phyloP scores from a whole-genome alignment of 129 eudicot genomes.

The Calendula officinalis region DNA sequence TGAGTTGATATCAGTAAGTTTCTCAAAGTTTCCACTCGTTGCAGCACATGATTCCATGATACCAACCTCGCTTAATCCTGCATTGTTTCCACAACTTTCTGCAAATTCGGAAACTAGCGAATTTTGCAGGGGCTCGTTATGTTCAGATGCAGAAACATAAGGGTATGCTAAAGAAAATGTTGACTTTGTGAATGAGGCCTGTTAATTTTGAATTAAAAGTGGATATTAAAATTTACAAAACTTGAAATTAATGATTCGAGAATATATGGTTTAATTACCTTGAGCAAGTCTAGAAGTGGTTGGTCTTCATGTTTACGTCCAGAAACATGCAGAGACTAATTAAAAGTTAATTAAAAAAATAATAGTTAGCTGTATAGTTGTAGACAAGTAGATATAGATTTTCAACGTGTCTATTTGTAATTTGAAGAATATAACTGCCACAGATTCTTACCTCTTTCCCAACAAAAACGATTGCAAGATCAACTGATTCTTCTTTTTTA shows the following conservation, averaged over 20 bases:
- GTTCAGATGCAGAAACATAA: constrained; percentile 64
- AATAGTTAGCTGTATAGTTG: constrained; percentile 22
- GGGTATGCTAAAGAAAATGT: constrained; percentile 83
- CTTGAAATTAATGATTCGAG: no score
- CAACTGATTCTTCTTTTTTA: constrained; percentile 44
- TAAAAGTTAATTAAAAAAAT: constrained; percentile 5
- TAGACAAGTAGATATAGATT: constrained; percentile 12
- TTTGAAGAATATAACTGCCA: constrained; percentile 7
- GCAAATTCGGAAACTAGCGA: constrained; percentile 69
- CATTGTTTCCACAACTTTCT: constrained; percentile 49
- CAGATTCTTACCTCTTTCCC: constrained; percentile 74
- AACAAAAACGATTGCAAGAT: constrained; percentile 77
- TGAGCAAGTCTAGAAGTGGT: constrained; percentile 61
- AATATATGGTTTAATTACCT: constrained; percentile 39
- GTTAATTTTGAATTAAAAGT: constrained; percentile 18
- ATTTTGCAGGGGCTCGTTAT: constrained; percentile 55
- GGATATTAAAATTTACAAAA: neutral
- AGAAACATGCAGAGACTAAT: constrained; percentile 66
- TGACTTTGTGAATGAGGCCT: constrained; percentile 78
- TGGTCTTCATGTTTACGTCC: constrained; percentile 50
- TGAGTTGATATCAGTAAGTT: constrained; percentile 56
- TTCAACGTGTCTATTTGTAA: constrained; percentile 18
- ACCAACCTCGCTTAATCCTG: constrained; percentile 39
- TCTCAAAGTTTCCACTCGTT: constrained; percentile 55
- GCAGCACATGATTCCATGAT: constrained; percentile 63